Percentiles rank a stretch among this genome's conserved stretches.
Conservation (phyloP, 1,284 basidiomycete species). For the Cutaneotrichosporon arboriforme region DNA sequence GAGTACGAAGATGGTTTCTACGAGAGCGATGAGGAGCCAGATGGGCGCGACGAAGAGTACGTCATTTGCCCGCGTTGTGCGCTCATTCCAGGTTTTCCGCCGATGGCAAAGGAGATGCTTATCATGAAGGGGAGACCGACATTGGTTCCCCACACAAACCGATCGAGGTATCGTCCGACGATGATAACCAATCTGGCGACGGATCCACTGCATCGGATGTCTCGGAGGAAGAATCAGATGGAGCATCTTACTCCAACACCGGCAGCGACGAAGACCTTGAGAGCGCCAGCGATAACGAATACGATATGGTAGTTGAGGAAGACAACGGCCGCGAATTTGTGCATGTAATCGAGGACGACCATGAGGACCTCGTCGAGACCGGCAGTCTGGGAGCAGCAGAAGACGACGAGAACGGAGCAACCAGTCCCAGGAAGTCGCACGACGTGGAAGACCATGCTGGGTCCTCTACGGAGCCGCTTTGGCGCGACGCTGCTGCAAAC, state of each 20-base stretch:
- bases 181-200: background rate
- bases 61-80: too few relatives aligned
- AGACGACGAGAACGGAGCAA: background rate
- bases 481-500: too few relatives aligned
- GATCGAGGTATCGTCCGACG: background rate
- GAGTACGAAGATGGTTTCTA: background rate
- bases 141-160: background rate
- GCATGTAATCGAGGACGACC: background rate
- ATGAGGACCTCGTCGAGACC: background rate
- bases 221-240: background rate
- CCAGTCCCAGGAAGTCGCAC: background rate
- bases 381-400: background rate
- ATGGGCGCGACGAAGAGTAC: too few relatives aligned
- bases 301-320: background rate
- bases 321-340: slow-evolving; percentile 9
- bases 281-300: background rate
- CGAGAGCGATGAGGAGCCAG: too few relatives aligned
- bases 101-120: too few relatives aligned
- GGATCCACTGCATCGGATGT: too few relatives aligned
- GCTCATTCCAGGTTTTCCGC: too few relatives aligned
- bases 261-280: too few relatives aligned
- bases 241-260: too few relatives aligned
- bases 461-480: too few relatives aligned
- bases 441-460: background rate
- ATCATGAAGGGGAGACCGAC: too few relatives aligned